Evolutionary conservation across 1,139 yeast genomes (phyloP).

Genomic region (Diutina neorugosa): DNA sequence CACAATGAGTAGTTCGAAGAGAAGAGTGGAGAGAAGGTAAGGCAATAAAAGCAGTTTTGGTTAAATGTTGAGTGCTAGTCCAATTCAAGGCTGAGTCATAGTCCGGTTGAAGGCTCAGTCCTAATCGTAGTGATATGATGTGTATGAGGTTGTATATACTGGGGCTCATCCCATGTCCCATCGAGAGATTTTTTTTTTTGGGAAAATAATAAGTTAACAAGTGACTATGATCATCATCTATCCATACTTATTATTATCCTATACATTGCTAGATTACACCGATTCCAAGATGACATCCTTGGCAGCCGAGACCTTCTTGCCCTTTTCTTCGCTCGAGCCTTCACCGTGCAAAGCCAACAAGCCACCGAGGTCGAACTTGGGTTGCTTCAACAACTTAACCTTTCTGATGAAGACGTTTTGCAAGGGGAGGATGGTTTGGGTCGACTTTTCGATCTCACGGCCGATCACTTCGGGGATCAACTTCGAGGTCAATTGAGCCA

Average conservation of each 20-base stretch:
- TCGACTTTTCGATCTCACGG: conserved; percentile 81
- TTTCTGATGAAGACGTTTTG: conserved; percentile 89
- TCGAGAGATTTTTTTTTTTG: too few species aligned
- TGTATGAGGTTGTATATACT: too few species aligned
- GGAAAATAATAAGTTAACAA: not conserved
- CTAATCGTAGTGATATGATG: too few species aligned
- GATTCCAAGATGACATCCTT: conserved; percentile 71
- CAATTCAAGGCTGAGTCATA: too few species aligned
- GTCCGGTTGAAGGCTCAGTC: too few species aligned
- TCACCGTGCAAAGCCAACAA: conserved; percentile 88
- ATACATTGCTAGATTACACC: conserved; percentile 10
- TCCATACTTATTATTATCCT: conserved; percentile 2
- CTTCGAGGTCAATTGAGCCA: conserved; percentile 80
- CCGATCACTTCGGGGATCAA: conserved; percentile 87
- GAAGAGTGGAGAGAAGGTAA: too few species aligned
- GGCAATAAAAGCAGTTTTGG: too few species aligned
- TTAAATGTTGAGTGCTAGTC: too few species aligned
- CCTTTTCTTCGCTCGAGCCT: conserved; percentile 71
- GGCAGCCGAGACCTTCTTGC: conserved; percentile 76
- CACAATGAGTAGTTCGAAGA: too few species aligned
- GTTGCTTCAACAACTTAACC: conserved; percentile 85
- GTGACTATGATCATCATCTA: not conserved
- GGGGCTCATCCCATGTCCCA: too few species aligned
- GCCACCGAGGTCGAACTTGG: conserved; percentile 83
- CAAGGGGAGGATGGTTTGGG: conserved; percentile 76